phyloP scores from a whole-genome alignment of 2,329 filamentous ascomycete species.

The Acrocalymma vagum region DNA sequence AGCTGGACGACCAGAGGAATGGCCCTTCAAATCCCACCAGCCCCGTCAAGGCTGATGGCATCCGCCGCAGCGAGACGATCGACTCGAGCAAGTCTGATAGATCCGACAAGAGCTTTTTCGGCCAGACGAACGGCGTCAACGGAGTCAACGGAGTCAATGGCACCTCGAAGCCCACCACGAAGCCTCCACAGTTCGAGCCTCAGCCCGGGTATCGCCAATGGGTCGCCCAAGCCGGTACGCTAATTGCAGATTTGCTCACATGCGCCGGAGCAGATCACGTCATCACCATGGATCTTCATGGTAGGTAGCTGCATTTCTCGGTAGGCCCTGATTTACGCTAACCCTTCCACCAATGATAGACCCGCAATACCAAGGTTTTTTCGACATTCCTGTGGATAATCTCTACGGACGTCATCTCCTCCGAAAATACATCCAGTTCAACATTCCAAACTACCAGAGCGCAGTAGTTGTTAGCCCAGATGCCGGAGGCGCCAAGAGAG shows the following conservation, averaged over 20 bases:
- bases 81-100: conserved; percentile 41
- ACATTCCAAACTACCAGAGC: conserved; percentile 84
- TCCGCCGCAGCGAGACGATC: conserved; percentile 41
- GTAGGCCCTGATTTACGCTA: neutral
- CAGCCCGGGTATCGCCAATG: conserved; percentile 97
- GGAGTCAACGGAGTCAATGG: conserved; percentile 24
- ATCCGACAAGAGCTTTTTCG: conserved; percentile 30
- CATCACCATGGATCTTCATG: conserved; percentile 89
- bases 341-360: conserved; percentile 67
- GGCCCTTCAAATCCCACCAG: conserved; percentile 36
- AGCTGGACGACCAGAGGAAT: conserved; percentile 65
- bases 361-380: conserved; percentile 97
- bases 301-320: conserved; percentile 10
- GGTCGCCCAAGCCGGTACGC: conserved; percentile 95
- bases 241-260: conserved; percentile 92
- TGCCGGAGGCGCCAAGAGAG: conserved; percentile 94
- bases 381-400: conserved; percentile 98
- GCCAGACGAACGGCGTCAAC: conserved; percentile 35
- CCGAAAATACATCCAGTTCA: conserved; percentile 75
- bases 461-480: conserved; percentile 96
- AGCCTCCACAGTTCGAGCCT: conserved; percentile 72
- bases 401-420: conserved; percentile 84
- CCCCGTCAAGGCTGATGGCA: conserved; percentile 34
- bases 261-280: conserved; percentile 96
- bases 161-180: conserved; percentile 45